Percentiles rank a stretch among this genome's conserved stretches.
Evolutionary conservation across 2,329 filamentous ascomycete genomes (phyloP).

Genomic region (Fonsecaea pedrosoi): DNA sequence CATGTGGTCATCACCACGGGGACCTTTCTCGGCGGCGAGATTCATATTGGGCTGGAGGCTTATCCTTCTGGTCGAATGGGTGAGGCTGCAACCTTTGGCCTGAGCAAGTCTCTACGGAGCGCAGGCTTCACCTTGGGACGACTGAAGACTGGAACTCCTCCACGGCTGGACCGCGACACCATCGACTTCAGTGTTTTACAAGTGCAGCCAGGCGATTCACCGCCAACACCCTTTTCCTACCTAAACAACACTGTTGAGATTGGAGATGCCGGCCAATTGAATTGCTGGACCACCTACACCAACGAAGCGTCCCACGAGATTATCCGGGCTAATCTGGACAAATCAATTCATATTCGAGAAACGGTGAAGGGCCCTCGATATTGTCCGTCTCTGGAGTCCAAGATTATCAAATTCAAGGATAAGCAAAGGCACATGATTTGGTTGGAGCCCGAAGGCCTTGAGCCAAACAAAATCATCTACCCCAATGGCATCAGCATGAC

Average conservation of each 20-base stretch:
- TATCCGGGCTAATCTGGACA: slow-evolving; percentile 87
- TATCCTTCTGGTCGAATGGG: slow-evolving; percentile 91
- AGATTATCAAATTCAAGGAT: slow-evolving; percentile 84
- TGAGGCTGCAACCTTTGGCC: slow-evolving; percentile 87
- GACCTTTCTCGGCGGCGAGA: slow-evolving; percentile 93
- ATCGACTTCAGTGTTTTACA: slow-evolving; percentile 80
- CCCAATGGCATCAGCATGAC: slow-evolving; percentile 98
- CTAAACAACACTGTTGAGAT: slow-evolving; percentile 80
- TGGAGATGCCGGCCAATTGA: slow-evolving; percentile 71
- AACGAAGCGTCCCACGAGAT: slow-evolving; percentile 83
- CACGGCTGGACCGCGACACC: slow-evolving; percentile 78
- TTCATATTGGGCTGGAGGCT: slow-evolving; percentile 86
- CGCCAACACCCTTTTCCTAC: slow-evolving; percentile 89
- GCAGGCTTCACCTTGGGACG: slow-evolving; percentile 89
- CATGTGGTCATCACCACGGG: slow-evolving; percentile 94
- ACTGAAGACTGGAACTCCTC: slow-evolving; percentile 94
- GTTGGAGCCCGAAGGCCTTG: slow-evolving; percentile 95
- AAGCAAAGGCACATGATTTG: slow-evolving; percentile 87
- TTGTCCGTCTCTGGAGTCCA: slow-evolving; percentile 93
- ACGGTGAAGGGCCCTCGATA: slow-evolving; percentile 93
- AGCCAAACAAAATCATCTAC: slow-evolving; percentile 82
- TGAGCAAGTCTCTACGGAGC: slow-evolving; percentile 87
- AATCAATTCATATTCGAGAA: slow-evolving; percentile 94
- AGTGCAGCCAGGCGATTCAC: slow-evolving; percentile 79
- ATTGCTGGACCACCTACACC: slow-evolving; percentile 87